Percentiles rank a stretch among this genome's conserved stretches.
phyloP scores from a whole-genome alignment of 306 rosid species.

The Leucaena leucocephala region DNA sequence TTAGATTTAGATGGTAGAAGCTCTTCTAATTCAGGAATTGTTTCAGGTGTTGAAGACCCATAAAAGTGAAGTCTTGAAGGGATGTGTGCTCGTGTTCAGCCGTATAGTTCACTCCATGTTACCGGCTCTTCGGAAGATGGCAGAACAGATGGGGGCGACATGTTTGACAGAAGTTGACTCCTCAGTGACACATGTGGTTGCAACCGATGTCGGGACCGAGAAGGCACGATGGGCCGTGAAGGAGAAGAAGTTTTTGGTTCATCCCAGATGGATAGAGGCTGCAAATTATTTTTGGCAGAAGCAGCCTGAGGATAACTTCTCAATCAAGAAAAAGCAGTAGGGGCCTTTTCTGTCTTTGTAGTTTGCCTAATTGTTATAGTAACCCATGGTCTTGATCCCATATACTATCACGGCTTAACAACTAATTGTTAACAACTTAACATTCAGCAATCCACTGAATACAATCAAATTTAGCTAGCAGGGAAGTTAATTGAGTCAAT shows the following conservation, averaged over 20 bases:
- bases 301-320: conserved; percentile 72
- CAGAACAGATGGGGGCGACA: conserved; percentile 81
- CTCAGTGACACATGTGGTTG: conserved; percentile 78
- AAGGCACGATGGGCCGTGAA: conserved; percentile 80
- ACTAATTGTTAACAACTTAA: conserved; percentile 6
- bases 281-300: conserved; percentile 79
- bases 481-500: not conserved
- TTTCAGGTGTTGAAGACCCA: conserved; percentile 60
- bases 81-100: conserved; percentile 70
- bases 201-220: conserved; percentile 78
- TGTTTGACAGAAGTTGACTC: conserved; percentile 63
- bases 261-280: conserved; percentile 85
- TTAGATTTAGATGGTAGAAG: not conserved
- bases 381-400: conserved; percentile 16
- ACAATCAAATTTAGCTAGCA: not conserved
- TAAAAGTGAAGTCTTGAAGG: conserved; percentile 57
- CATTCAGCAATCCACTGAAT: not conserved
- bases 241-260: conserved; percentile 73
- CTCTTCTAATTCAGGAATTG: not conserved
- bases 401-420: not conserved
- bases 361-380: not conserved
- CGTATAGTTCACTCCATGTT: conserved; percentile 53
- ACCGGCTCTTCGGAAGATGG: conserved; percentile 71
- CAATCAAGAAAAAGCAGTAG: conserved; percentile 40
- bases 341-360: not conserved